phyloP scores from a whole-genome alignment of 345 rosid species.

The Lumnitzera racemosa region DNA sequence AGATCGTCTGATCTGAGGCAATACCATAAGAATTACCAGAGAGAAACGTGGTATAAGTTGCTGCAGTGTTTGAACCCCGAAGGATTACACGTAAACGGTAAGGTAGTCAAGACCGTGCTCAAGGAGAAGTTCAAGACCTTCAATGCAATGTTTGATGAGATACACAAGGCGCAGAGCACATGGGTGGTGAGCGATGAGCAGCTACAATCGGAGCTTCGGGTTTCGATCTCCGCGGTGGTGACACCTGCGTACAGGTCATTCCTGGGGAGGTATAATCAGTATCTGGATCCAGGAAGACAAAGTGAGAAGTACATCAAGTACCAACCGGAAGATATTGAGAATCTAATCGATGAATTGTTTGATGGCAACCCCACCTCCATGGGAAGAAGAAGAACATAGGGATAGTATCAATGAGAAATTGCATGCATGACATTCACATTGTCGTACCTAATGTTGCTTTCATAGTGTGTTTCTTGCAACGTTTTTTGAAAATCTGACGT shows the following conservation, averaged over 20 bases:
- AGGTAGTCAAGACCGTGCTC: constrained; percentile 49
- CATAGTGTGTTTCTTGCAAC: too few species aligned
- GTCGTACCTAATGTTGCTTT: too few species aligned
- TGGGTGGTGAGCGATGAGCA: constrained; percentile 92
- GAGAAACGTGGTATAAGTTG: constrained; percentile 79
- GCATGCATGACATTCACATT: too few species aligned
- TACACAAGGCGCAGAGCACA: constrained; percentile 69
- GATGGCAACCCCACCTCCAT: constrained; percentile 61
- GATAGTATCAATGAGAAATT: too few species aligned
- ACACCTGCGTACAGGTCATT: constrained; percentile 83
- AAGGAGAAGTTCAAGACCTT: constrained; percentile 80
- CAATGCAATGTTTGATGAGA: constrained; percentile 75
- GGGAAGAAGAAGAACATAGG: constrained; percentile 28
- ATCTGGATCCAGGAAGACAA: constrained; percentile 55
- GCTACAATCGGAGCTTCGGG: constrained; percentile 81
- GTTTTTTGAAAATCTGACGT: too few species aligned
- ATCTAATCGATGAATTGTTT: constrained; percentile 63
- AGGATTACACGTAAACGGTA: constrained; percentile 58
- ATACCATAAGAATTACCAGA: constrained; percentile 70
- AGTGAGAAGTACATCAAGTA: constrained; percentile 70
- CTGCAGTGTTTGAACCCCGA: constrained; percentile 57
- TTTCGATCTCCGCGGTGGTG: constrained; percentile 68
- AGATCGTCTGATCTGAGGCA: constrained; percentile 61
- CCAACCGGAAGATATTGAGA: constrained; percentile 81
- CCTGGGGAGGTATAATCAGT: constrained; percentile 64